Base-by-base conservation (phyloP, 1,139 yeast species). In the Hyphopichia fennica region DNA sequence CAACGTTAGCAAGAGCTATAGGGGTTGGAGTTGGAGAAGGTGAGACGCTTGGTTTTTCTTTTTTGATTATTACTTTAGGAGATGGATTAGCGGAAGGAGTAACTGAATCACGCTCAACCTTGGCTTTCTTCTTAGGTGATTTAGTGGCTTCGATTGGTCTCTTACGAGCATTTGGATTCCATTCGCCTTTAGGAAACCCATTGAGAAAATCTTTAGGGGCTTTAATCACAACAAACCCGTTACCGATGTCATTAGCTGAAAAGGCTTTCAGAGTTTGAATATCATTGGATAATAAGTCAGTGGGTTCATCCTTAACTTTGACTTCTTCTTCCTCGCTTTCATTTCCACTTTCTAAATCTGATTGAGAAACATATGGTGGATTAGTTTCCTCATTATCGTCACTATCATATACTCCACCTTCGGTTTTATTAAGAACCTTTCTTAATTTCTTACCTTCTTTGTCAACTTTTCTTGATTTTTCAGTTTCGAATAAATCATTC, bases 361-460 rank as follows among this genome's bases (percentile, higher is more conserved):
- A 82, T 51, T 77, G 82, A 0, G 93, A 82, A 22, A 87, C 72
- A 57, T 89, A 90, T 28, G 97, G 97, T 57, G 89, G 88, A 34
- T 74, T 71, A 15, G 63, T 55, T 37, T 66, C 71, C 34, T 84
- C 90, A 41, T 89, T 95, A 50, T 87, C 95, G 51, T 90, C 96
- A 41, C 93, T 82, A 44, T 93, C 97, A 62, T 93, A 93, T 45
- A 87, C 85, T 32, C 90, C 95, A 64, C 90, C 84, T 61, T 93
- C 99, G 37, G 95, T 81, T 53, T 89, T 85, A 50, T 87, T 82
- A 56, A 93, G 75, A 3, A 93, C 91, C 62, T 87, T 87, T 54
- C 90, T 81, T 49, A 93, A 78, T 56, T 86, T 85, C 56, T 84
- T 84, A 48, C 98, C 98, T 62, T 89, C 96, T 60, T 88, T 90